These are phyloP conservation scores for Claviceps monticola DNA, from an alignment of 2,329 filamentous ascomycete species.

Conservation along the genomic window DNA sequence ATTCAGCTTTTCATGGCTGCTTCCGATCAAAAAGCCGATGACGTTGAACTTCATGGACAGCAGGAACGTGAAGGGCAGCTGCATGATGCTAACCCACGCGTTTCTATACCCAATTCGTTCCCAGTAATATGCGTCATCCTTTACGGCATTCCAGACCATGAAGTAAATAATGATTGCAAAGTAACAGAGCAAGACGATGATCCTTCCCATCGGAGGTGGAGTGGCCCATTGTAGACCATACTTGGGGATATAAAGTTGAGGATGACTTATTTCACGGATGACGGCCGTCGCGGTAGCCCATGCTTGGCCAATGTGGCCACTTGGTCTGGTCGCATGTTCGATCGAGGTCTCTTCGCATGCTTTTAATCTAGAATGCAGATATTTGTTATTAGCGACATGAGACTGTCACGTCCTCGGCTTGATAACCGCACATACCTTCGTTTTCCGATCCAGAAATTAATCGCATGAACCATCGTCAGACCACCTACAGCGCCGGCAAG, in stretches of 20 bases:
- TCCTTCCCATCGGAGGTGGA: constrained; percentile 43
- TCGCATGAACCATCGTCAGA: constrained; percentile 24
- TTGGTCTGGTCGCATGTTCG: constrained; percentile 38
- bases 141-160: constrained; percentile 35
- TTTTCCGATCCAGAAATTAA: constrained; percentile 29
- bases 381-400: not conserved
- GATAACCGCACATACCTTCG: constrained; percentile 21
- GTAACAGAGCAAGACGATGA: constrained; percentile 39
- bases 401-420: not conserved
- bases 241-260: constrained; percentile 35
- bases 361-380: constrained; percentile 26
- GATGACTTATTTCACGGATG: constrained; percentile 40
- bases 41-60: constrained; percentile 45
- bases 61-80: constrained; percentile 50
- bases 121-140: constrained; percentile 41
- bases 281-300: constrained; percentile 48
- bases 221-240: constrained; percentile 39
- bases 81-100: constrained; percentile 51
- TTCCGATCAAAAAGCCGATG: constrained; percentile 46
- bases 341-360: constrained; percentile 28
- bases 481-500: constrained; percentile 34
- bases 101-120: constrained; percentile 55
- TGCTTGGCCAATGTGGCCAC: constrained; percentile 28
- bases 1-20: constrained; percentile 55
- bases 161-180: constrained; percentile 46